Evolutionary conservation across 441 rosid genomes (phyloP), one percentile per base, ranked within the genome.

Genomic region (Jatropha podagrica): DNA sequence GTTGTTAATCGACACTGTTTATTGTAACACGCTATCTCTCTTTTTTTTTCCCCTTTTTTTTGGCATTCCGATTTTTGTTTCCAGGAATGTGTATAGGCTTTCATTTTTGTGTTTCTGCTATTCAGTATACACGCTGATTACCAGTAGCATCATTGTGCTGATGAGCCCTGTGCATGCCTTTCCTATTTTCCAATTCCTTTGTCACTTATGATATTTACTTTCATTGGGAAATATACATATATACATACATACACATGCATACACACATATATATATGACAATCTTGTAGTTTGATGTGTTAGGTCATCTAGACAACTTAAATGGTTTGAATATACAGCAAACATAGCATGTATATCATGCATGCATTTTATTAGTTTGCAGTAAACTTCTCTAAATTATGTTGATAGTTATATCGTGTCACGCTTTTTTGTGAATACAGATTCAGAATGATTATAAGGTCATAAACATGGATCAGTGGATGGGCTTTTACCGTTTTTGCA

Each of bases 391-490:
- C 44, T 10, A 10, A 42, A 67, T 58, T 15, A 27, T 12, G 27
- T 1, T 27, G 26, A 48, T 26, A 4, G 18, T 41, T 69, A 8
- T 38, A 56, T 14, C 1, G 17, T 40, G 9, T n/a, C 44, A 32
- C 64, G 55, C 40, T 60, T 23, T 4, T 12, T 7, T 42, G 14
- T 63, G 38, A 46, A 46, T 65, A 71, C 86, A 89, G 92, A 75
- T 84, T 68, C 92, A 89, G 75, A 86, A 65, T 75, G 89, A 89
- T 69, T 87, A 85, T 73, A 84, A 86, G 75, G 90, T 85, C 69
- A 82, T 89, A 80, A 87, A 87, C 87, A 65, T 81, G 83, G 91
- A 89, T 80, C 91, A 89, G 54, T 89, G 93, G 93, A 70, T 77
- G 79, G 83, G 84, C 44, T 81, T 89, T 81, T 80, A 84, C 71